Conservation (phyloP, 345 rosid species). For the Zanthoxylum bungeanum region DNA sequence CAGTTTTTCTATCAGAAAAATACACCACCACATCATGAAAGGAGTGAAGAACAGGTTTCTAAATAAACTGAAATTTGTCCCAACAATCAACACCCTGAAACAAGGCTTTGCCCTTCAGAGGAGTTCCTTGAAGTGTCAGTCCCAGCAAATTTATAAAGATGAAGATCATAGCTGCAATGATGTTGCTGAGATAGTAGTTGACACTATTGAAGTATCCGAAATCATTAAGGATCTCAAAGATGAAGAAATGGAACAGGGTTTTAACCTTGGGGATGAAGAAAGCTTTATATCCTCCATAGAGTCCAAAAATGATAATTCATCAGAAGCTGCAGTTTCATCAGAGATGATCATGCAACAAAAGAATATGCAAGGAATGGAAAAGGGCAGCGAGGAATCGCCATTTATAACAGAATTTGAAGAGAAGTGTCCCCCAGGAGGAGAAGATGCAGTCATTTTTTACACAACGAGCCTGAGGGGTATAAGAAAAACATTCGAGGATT, state of each 20-base stretch:
- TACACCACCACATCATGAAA: constrained; percentile 33
- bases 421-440: constrained; percentile 71
- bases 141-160: constrained; percentile 21
- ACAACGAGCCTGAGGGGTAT: constrained; percentile 75
- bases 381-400: constrained; percentile 16
- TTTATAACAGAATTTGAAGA: constrained; percentile 36
- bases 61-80: constrained; percentile 55
- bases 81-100: constrained; percentile 39
- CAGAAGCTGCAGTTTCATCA: constrained; percentile 15
- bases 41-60: constrained; percentile 63
- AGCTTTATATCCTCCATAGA: constrained; percentile 11
- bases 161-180: constrained; percentile 20
- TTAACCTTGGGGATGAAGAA: constrained; percentile 12
- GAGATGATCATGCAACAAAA: constrained; percentile 4
- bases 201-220: not conserved
- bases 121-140: constrained; percentile 25
- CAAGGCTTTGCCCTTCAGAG: constrained; percentile 42
- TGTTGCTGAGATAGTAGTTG: constrained; percentile 10
- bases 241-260: constrained; percentile 20
- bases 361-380: not conserved
- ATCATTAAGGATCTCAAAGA: constrained; percentile 20
- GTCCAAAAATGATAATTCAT: constrained; percentile 11
- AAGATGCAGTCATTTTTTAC: constrained; percentile 63
- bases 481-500: constrained; percentile 81
- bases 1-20: not conserved